Conservation (phyloP, 495 filamentous ascomycete species). For the Ascobolus immersus region DNA sequence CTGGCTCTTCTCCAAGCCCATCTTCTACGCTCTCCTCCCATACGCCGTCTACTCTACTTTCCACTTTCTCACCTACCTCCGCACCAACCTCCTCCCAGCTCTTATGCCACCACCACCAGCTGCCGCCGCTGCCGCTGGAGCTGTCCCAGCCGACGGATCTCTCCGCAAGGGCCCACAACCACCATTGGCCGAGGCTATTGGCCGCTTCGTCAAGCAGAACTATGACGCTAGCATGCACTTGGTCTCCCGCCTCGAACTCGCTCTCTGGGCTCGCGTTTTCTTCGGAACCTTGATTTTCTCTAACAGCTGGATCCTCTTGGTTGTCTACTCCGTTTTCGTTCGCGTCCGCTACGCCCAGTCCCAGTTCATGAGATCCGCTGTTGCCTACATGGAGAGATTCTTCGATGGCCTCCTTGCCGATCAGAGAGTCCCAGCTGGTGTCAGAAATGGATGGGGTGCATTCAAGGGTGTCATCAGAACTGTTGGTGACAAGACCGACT, state of each 20-base stretch:
- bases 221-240: slow-evolving; percentile 76
- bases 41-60: slow-evolving; percentile 95
- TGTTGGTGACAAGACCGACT: slow-evolving; percentile 54
- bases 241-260: slow-evolving; percentile 48
- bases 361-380: slow-evolving; percentile 60
- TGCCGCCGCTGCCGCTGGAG: slow-evolving; percentile 20
- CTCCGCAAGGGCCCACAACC: not conserved
- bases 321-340: slow-evolving; percentile 74
- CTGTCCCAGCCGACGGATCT: slow-evolving; percentile 26
- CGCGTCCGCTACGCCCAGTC: slow-evolving; percentile 77
- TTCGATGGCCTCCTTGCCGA: slow-evolving; percentile 60
- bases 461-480: slow-evolving; percentile 49
- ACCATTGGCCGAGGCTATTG: slow-evolving; percentile 56
- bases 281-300: slow-evolving; percentile 61
- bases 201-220: slow-evolving; percentile 86
- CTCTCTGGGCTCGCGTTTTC: slow-evolving; percentile 59
- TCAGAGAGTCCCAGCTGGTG: slow-evolving; percentile 66
- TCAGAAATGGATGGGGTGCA: slow-evolving; percentile 54
- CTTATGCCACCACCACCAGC: slow-evolving; percentile 22
- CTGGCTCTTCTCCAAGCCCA: slow-evolving; percentile 80
- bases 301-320: slow-evolving; percentile 67
- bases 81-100: slow-evolving; percentile 43
- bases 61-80: slow-evolving; percentile 74
- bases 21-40: slow-evolving; percentile 69
- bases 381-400: slow-evolving; percentile 43